Base-by-base conservation (phyloP, 202 grass and related monocot species). In the Setaria italica region DNA sequence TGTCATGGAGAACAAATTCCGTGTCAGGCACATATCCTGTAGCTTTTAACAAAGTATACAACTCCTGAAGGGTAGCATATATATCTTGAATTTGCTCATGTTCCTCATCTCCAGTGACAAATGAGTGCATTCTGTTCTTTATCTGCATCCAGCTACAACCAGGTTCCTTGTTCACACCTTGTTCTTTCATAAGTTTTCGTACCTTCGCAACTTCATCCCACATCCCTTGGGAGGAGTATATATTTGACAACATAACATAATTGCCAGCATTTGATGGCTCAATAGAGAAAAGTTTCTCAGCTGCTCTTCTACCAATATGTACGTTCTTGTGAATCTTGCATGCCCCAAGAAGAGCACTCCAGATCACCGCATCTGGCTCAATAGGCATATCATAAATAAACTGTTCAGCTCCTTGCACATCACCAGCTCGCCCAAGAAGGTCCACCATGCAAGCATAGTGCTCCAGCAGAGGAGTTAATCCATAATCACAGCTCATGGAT, bases 401-500 rank as follows among this genome's bases (percentile, higher is more conserved):
- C 1, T 90, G 14, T 58, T 91, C 89, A 64, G 94, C 94, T 81
- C 75, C 87, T 43, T 93, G 63, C 35, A 96, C 81, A 83, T 87
- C 72, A n/a, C 94, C 94, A 13, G 82, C 87, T 82, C 89, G 74
- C 42, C 93, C 90, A 83, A 92, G 87, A 51, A 95, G 86, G 55
- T 95, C 93, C 29, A 89, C 88, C 85, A 95, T 85, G 78, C 86
- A 95, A 47, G 87, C 93, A 89, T 92, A 92, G 64, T 95, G 88
- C 77, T 95, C 90, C 43, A 79, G 70, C n/a, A 88, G 80, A 89
- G 93, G 90, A 74, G 73, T 83, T 64, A 90, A 11, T 67, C 72
- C 77, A 62, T 90, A 90, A 62, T 90, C 86, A 54, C 59, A 89
- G 84, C 81, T 91, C 93, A 95, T 92, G 58, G 90, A 95, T 58